Evolutionary conservation across 148 eudicot genomes (phyloP), one percentile per base, ranked within the genome.

Genomic region (Pouteria glomerata): DNA sequence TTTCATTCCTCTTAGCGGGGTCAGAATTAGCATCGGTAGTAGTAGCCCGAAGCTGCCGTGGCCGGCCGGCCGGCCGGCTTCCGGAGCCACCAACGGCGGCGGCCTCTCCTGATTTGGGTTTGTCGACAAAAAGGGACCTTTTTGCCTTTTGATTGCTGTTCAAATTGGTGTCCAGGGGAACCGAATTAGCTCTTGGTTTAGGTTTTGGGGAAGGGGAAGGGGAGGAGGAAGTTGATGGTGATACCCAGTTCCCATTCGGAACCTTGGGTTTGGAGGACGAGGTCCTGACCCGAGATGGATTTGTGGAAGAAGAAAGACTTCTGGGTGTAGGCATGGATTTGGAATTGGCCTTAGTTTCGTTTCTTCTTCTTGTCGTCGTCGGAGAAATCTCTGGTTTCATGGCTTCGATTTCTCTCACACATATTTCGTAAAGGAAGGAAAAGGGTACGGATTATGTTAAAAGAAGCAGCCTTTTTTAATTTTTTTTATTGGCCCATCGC

Each of bases 371-470:
- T 2, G 55, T 29, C 8, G 53, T 15, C 19, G 68, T 0, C 8
- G 67, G 50, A 53, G 48, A 5, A 69, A 15, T 27, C 34, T 55
- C 72, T 69, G 53, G 44, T 62, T 69, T 55, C 72, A 69, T 69
- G 35, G 62, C 60, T 53, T 69, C 62, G 37, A 69, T 55, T 63
- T 24, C 51, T 5, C 10, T 39, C 10, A 39, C 44, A 6, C 6
- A 39, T 11, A 6, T 6, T 11, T 11, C 10, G 44, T 11, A 39
- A 39, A n/a, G n/a, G n/a, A n/a, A n/a, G n/a, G n/a, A n/a, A n/a
- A n/a, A n/a, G n/a, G n/a, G n/a, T n/a, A n/a, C n/a, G n/a, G n/a
- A n/a, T n/a, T n/a, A n/a, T n/a, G n/a, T n/a, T n/a, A n/a, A n/a
- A n/a, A n/a, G n/a, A n/a, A n/a, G n/a, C n/a, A n/a, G n/a, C n/a